Evolutionary conservation across 441 rosid genomes (phyloP).

Genomic region (Gossypium armourianum): DNA sequence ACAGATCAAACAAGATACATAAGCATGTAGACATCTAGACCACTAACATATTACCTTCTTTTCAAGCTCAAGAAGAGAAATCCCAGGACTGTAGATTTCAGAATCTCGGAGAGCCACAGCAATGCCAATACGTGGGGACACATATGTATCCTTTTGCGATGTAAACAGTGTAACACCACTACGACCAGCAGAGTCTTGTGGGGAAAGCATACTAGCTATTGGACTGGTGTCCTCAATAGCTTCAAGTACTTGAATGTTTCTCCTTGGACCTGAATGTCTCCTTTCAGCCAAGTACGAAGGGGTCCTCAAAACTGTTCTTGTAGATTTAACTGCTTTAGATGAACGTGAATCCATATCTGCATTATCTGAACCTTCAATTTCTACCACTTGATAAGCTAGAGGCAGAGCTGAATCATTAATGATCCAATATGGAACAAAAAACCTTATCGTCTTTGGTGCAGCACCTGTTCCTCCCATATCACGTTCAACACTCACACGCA

Average conservation of each 20-base stretch:
- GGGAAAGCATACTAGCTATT: conserved; percentile 93
- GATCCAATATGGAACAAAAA: conserved; percentile 96
- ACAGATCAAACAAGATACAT: background rate
- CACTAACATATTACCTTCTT: conserved; percentile 54
- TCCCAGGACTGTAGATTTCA: conserved; percentile 75
- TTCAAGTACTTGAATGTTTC: conserved; percentile 74
- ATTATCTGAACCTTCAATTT: conserved; percentile 64
- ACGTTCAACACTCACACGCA: conserved; percentile 82
- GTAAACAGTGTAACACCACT: conserved; percentile 57
- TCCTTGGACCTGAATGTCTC: conserved; percentile 37
- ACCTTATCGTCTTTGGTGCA: conserved; percentile 74
- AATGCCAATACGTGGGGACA: conserved; percentile 69
- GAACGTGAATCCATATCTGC: conserved; percentile 48
- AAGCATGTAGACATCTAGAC: background rate
- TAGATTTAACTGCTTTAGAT: conserved; percentile 63
- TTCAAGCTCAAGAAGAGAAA: conserved; percentile 93
- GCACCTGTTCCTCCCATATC: conserved; percentile 86
- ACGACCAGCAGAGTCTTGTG: conserved; percentile 73
- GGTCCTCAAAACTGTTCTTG: conserved; percentile 44
- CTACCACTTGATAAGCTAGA: conserved; percentile 77
- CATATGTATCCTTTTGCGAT: conserved; percentile 76
- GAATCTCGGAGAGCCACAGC: conserved; percentile 73
- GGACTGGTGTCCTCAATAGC: conserved; percentile 80
- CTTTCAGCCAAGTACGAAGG: conserved; percentile 48
- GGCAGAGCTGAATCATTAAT: conserved; percentile 68